Base-by-base conservation (phyloP, 768 basidiomycete species). In the Amyloporia xantha region DNA sequence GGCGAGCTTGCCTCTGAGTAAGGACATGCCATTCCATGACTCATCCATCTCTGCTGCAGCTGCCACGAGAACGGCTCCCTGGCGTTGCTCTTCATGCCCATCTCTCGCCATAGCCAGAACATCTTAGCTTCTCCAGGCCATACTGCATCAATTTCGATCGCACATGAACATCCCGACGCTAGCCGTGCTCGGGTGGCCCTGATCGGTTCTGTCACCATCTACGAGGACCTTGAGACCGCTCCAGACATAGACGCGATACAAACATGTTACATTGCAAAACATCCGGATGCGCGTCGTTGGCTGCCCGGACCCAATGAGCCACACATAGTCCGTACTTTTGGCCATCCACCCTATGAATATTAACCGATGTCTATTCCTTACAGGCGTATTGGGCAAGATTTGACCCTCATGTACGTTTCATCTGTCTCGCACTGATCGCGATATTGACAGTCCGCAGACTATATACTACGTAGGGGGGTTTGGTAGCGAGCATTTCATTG, bases 391-490 rank as follows among this genome's bases (percentile, higher is more conserved):
- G 77, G 77, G 75, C 76, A 42, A 65, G 73, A 15, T 78, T 78
- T 59, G 76, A 79, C 56, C 75, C 76, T 21, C 69, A 73, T 48
- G 76, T 76, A 54, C 59, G 74, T 62, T 27, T 23, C n/a, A 39
- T 40, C 5, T 21, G 37, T 21, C 30, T 7, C 7, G 7, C 30
- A 15, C 15, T 33, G 30, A 33, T 33, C 7, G 7, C 15, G 30
- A 15, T 33, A 7, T 33, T 33, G 30, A 33, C 57, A 77, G n/a
- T n/a, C n/a, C n/a, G n/a, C n/a, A n/a, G 77, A 66, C 64, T 26
- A 62, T 79, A 17, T 77, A 79, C 55, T 79, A 71, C 44, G 75
- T 79, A 4, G 77, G 77, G 11, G 77, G 77, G 2, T 78, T 79
- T 54, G 76, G 76, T 33, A 71, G 72, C 52, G 61, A 65, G 44